Percentiles rank a stretch among this genome's conserved stretches.
These are phyloP conservation scores for Plenodomus tracheiphilus DNA, from an alignment of 2,329 filamentous ascomycete genomes.

Conservation along the genomic window DNA sequence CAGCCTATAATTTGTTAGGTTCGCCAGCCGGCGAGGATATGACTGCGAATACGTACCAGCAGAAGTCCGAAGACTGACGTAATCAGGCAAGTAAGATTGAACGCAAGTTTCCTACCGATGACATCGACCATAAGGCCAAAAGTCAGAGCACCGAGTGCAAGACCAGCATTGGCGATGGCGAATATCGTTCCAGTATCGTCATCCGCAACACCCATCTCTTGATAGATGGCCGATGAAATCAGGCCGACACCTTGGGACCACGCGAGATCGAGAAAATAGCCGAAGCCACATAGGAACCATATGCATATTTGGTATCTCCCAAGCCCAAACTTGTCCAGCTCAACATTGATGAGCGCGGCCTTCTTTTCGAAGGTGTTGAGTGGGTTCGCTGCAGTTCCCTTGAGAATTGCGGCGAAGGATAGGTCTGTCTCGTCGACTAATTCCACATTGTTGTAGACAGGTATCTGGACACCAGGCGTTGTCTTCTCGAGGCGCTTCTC, in stretches of 20 bases:
- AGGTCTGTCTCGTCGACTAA: slow-evolving; percentile 25
- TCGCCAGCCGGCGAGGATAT: not conserved
- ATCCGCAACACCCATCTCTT: slow-evolving; percentile 31
- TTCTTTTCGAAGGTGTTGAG: slow-evolving; percentile 36
- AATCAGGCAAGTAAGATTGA: slow-evolving; percentile 33
- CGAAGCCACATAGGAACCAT: slow-evolving; percentile 38
- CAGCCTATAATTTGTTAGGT: slow-evolving; percentile 21
- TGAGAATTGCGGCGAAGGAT: slow-evolving; percentile 30
- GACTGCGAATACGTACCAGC: slow-evolving; percentile 10
- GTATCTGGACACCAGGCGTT: slow-evolving; percentile 20
- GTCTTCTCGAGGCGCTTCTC: slow-evolving; percentile 8
- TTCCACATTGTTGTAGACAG: slow-evolving; percentile 34
- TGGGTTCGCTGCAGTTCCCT: slow-evolving; percentile 29
- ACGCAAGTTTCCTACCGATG: slow-evolving; percentile 34
- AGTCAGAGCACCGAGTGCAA: slow-evolving; percentile 31
- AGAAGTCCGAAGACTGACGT: slow-evolving; percentile 31
- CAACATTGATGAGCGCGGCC: slow-evolving; percentile 35
- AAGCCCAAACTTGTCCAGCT: slow-evolving; percentile 35
- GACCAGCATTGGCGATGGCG: slow-evolving; percentile 32
- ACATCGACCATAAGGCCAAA: slow-evolving; percentile 33
- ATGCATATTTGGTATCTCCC: slow-evolving; percentile 36
- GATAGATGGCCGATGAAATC: slow-evolving; percentile 31
- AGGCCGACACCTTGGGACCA: slow-evolving; percentile 35
- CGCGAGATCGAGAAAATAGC: slow-evolving; percentile 37
- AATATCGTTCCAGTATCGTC: slow-evolving; percentile 28